Evolutionary conservation across 2,329 filamentous ascomycete species (phyloP).

Genomic region (Fusarium sp.): DNA sequence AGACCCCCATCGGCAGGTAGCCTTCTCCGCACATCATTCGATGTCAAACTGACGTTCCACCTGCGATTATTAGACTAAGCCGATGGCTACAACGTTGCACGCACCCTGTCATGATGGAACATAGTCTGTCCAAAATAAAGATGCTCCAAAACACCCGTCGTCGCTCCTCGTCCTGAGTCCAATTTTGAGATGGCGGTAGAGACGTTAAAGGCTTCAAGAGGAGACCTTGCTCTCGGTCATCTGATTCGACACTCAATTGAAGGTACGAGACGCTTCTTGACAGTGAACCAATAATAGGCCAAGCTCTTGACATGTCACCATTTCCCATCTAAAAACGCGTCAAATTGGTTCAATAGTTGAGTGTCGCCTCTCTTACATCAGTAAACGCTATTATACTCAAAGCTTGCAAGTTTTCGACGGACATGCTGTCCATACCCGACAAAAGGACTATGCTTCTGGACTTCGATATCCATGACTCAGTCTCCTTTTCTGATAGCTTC

Average conservation of each 20-base stretch:
- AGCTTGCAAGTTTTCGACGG: constrained; percentile 40
- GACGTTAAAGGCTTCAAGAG: constrained; percentile 6
- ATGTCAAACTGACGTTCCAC: constrained; percentile 51
- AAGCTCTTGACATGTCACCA: constrained; percentile 43
- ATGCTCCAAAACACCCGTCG: constrained; percentile 51
- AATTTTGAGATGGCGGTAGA: constrained; percentile 39
- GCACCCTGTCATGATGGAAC: constrained; percentile 36
- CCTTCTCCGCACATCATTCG: constrained; percentile 47
- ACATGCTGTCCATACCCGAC: constrained; percentile 38
- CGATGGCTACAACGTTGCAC: fast-evolving
- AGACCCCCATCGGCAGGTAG: constrained; percentile 53
- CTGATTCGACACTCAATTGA: constrained; percentile 45
- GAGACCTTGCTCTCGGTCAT: constrained; percentile 28
- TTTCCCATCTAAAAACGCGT: constrained; percentile 42
- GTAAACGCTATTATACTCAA: constrained; percentile 39
- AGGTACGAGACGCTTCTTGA: constrained; percentile 49
- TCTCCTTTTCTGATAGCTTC: background rate
- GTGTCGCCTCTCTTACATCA: constrained; percentile 12
- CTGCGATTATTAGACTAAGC: constrained; percentile 17
- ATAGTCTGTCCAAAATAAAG: constrained; percentile 46
- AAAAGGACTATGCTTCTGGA: constrained; percentile 37
- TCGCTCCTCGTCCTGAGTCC: constrained; percentile 50
- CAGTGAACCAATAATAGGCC: constrained; percentile 48
- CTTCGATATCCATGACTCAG: constrained; percentile 23
- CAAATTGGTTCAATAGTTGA: fast-evolving